Conservation (phyloP, 2,329 filamentous ascomycete species). For the Emericellopsis cladophorae region DNA sequence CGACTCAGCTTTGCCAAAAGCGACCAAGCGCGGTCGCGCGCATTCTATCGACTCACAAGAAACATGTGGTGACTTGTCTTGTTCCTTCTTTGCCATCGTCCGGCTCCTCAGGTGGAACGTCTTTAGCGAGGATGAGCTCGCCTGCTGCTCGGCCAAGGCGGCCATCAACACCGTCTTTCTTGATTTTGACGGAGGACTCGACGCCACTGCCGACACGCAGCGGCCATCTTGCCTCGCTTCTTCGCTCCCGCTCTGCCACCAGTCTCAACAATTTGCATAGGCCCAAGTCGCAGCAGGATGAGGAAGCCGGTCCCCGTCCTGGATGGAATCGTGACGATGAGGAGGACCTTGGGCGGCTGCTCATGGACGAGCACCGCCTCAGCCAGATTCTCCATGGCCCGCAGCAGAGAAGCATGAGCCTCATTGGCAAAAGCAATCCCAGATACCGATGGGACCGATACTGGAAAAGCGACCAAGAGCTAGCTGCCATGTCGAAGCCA, state of each 20-base stretch:
- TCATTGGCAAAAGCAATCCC: conserved; percentile 83
- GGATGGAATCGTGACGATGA: conserved; percentile 3
- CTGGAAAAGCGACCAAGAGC: conserved; percentile 67
- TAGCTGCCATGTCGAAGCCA: conserved; percentile 59
- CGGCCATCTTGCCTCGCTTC: conserved; percentile 22
- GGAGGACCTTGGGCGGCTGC: conserved; percentile 30
- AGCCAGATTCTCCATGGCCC: conserved; percentile 50
- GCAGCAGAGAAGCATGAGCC: conserved; percentile 67
- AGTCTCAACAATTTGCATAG: conserved; percentile 12
- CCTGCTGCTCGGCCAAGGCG: conserved; percentile 1
- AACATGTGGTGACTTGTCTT: no score
- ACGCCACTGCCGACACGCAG: conserved; percentile 19
- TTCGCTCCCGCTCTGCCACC: conserved; percentile 22
- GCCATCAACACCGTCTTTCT: conserved; percentile 14
- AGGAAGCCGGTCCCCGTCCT: conserved; percentile 11
- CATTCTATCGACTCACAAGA: no score
- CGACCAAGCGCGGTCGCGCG: no score
- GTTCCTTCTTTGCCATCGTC: no score
- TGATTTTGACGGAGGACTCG: conserved; percentile 8
- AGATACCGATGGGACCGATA: conserved; percentile 79
- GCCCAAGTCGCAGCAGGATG: conserved; percentile 13
- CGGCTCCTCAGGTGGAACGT: no score
- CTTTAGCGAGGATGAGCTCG: conserved; percentile 1
- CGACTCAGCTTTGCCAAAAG: no score
- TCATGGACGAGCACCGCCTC: conserved; percentile 44